Base-by-base conservation (phyloP, 1,284 basidiomycete species). In the Earliella scabrosa region DNA sequence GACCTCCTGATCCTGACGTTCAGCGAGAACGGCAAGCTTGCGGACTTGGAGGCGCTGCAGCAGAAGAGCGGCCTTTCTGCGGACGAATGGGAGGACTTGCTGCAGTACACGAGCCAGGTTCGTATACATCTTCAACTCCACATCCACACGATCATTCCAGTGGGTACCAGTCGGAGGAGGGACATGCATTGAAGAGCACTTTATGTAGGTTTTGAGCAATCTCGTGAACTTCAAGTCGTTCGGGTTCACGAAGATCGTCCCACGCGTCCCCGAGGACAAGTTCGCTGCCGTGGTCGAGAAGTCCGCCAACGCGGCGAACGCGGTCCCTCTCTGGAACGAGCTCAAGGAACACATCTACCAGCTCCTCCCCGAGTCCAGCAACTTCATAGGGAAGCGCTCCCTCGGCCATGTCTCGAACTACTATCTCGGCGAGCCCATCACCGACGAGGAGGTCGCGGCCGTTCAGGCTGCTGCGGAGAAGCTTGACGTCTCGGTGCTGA, bases 191-290 rank as follows among this genome's bases (percentile, higher is more conserved):
- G 13, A n/a, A 14, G 10, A 34, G 45, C 18, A 14, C 31, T 5
- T 8, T 20, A n/a, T 23, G 21, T 24, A 92, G 89, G 83, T 86
- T 31, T 67, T 92, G 54, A 87, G 86, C 70, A 93, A 93, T 66
- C 75, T 93, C 32, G 86, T 84, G 20, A 93, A 93, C 71, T 93
- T 85, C 74, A 88, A 82, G 68, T 83, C 81, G 2, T 94, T 94
- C 62, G 92, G 92, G 0, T 90, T 89, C 66, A 90, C 89, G 43
- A 94, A 94, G 73, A 88, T 94, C 63, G 71, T 92, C 51, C 92
- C 92, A 27, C 87, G 92, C 32, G 66, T 89, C 35, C 66, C 83
- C 4, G 66, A 78, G 34, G 77, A 74, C 16, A 84, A 82, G 63
- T 93, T 94, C 67, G 81, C 78, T 40, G 77, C 77, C 10, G 82